These are phyloP conservation scores for Nadsonia commutata DNA, from an alignment of 1,139 yeast species.

Conservation along the genomic window DNA sequence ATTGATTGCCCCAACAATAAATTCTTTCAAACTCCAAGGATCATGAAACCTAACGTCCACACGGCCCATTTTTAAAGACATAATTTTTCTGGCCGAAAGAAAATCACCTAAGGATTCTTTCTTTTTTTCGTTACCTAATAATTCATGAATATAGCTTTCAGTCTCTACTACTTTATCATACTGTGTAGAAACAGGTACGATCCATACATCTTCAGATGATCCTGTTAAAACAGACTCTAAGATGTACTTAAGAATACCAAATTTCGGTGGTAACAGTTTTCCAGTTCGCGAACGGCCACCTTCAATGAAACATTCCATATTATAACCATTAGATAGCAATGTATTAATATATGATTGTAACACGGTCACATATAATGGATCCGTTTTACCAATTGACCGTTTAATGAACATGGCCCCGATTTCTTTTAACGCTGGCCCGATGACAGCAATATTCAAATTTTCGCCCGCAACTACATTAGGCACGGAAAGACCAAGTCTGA, in stretches of 20 bases:
- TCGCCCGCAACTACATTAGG: conserved; percentile 60
- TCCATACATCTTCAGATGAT: conserved; percentile 30
- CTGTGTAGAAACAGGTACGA: conserved; percentile 47
- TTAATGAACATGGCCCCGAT: conserved; percentile 31
- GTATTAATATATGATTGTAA: conserved; percentile 42
- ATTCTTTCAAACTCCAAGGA: conserved; percentile 27
- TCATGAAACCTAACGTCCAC: conserved; percentile 29
- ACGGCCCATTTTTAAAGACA: conserved; percentile 27
- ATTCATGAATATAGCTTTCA: conserved; percentile 45
- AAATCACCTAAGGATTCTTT: conserved; percentile 25
- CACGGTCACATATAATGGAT: conserved; percentile 40
- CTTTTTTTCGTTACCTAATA: conserved; percentile 45
- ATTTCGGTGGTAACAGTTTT: conserved; percentile 47
- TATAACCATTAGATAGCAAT: conserved; percentile 35
- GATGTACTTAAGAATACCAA: conserved; percentile 44
- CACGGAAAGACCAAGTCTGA: conserved; percentile 40
- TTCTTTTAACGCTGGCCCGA: conserved; percentile 31
- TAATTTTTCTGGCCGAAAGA: conserved; percentile 22
- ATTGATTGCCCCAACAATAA: conserved; percentile 21
- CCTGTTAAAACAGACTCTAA: conserved; percentile 33
- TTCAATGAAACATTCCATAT: conserved; percentile 50
- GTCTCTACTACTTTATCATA: conserved; percentile 57
- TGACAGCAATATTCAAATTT: conserved; percentile 47
- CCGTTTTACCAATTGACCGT: conserved; percentile 29
- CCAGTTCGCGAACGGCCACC: conserved; percentile 59